These are phyloP conservation scores for Aspergillus ochraceus DNA, from an alignment of 2,329 filamentous ascomycete genomes.

Conservation along the genomic window DNA sequence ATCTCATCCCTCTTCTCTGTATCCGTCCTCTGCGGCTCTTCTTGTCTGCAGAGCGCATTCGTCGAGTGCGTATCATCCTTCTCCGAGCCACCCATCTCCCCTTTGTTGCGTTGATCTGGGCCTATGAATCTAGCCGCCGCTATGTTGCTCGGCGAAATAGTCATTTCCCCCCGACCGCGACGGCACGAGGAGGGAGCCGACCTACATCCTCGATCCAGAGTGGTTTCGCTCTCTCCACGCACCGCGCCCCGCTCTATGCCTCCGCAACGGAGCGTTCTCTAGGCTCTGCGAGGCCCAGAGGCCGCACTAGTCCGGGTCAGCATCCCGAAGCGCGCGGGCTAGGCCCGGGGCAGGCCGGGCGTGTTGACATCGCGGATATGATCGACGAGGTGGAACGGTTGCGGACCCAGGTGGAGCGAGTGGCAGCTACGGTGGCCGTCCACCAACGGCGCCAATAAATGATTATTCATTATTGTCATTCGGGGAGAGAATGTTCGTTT, in stretches of 20 bases:
- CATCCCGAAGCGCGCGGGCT: constrained; percentile 26
- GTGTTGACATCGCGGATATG: constrained; percentile 31
- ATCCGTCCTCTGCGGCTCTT: constrained; percentile 60
- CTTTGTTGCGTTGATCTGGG: constrained; percentile 57
- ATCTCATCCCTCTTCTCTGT: constrained; percentile 57
- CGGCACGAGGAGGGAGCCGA: constrained; percentile 16
- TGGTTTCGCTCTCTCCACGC: constrained; percentile 21
- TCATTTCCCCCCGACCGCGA: constrained; percentile 23
- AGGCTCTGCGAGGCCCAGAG: constrained; percentile 18
- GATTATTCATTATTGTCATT: constrained; percentile 10
- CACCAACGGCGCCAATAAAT: constrained; percentile 20
- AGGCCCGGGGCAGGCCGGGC: constrained; percentile 19
- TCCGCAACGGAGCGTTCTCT: constrained; percentile 25
- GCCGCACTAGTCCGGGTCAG: constrained; percentile 22
- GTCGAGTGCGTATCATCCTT: constrained; percentile 57
- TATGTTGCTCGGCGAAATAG: constrained; percentile 25
- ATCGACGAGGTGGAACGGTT: constrained; percentile 37
- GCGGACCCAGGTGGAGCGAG: constrained; percentile 36
- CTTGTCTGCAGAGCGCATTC: constrained; percentile 54
- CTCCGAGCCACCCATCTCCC: constrained; percentile 61
- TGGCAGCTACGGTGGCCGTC: constrained; percentile 27
- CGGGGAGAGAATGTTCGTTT: not conserved
- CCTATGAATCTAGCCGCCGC: constrained; percentile 49
- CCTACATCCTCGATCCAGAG: constrained; percentile 22
- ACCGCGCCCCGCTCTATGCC: constrained; percentile 24